These are phyloP conservation scores for Didymella segeticola DNA, from an alignment of 2,329 filamentous ascomycete genomes.

Conservation along the genomic window DNA sequence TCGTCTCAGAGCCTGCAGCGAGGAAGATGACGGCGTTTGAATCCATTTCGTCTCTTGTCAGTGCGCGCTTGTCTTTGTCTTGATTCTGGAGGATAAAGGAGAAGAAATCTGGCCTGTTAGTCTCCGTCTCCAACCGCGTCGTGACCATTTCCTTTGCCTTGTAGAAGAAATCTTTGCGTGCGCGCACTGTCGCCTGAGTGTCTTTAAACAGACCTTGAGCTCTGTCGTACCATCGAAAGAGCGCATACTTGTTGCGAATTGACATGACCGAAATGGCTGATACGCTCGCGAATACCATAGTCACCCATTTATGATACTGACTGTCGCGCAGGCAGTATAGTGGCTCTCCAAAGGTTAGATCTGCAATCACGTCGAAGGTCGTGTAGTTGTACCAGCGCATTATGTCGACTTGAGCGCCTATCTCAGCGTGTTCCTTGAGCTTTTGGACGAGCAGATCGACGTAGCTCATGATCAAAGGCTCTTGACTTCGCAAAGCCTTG, in stretches of 20 bases:
- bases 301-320: slow-evolving; percentile 40
- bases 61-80: slow-evolving; percentile 14
- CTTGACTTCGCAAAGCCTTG: slow-evolving; percentile 51
- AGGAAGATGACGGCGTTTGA: slow-evolving; percentile 45
- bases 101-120: slow-evolving; percentile 36
- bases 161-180: slow-evolving; percentile 27
- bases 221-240: slow-evolving; percentile 26
- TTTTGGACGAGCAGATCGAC: slow-evolving; percentile 50
- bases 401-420: slow-evolving; percentile 28
- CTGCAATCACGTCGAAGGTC: slow-evolving; percentile 41
- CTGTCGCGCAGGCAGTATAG: slow-evolving; percentile 40
- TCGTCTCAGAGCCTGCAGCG: slow-evolving; percentile 56
- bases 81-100: slow-evolving; percentile 34
- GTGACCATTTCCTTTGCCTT: slow-evolving; percentile 25
- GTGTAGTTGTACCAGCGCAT: slow-evolving; percentile 40
- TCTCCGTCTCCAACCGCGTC: slow-evolving; percentile 26
- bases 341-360: slow-evolving; percentile 42
- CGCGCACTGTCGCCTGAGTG: slow-evolving; percentile 3
- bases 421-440: slow-evolving; percentile 31
- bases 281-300: slow-evolving; percentile 21
- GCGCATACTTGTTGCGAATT: slow-evolving; percentile 24
- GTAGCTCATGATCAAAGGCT: slow-evolving; percentile 48
- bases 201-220: slow-evolving; percentile 21
- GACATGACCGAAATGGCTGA: slow-evolving; percentile 21
- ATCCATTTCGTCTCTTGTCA: slow-evolving; percentile 45